A percentile compares a stretch with the other conserved stretches of the same genome.
phyloP scores from a whole-genome alignment of 2,329 filamentous ascomycete species.

The Tolypocladium ovalisporum region DNA sequence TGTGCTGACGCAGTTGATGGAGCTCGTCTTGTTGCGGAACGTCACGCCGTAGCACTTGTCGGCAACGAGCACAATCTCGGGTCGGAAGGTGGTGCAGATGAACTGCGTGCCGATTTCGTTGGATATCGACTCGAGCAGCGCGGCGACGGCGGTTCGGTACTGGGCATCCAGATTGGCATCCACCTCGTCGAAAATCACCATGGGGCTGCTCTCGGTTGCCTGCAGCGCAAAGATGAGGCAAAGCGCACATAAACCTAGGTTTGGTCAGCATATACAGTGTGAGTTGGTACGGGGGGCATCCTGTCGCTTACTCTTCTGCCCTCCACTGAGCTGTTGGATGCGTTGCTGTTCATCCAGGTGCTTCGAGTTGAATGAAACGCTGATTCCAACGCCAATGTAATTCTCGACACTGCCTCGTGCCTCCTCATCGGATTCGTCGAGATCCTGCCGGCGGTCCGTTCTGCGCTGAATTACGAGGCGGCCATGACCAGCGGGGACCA shows the following conservation, averaged over 20 bases:
- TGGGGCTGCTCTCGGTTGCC: slow-evolving; percentile 90
- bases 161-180: slow-evolving; percentile 97
- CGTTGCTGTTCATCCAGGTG: slow-evolving; percentile 91
- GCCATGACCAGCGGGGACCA: slow-evolving; percentile 88
- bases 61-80: slow-evolving; percentile 89
- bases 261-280: slow-evolving; percentile 5
- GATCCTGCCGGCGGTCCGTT: slow-evolving; percentile 57
- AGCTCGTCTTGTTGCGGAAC: slow-evolving; percentile 88
- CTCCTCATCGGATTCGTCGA: slow-evolving; percentile 55
- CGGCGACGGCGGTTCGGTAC: slow-evolving; percentile 90
- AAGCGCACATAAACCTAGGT: slow-evolving; percentile 77
- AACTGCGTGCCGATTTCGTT: slow-evolving; percentile 63
- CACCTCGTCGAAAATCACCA: slow-evolving; percentile 99
- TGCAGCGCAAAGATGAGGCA: slow-evolving; percentile 98
- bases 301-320: slow-evolving; percentile 74
- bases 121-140: slow-evolving; percentile 73
- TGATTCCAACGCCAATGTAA: slow-evolving; percentile 92
- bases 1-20: slow-evolving; percentile 77
- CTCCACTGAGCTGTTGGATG: slow-evolving; percentile 93
- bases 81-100: slow-evolving; percentile 97
- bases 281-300: neutral
- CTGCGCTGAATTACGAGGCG: slow-evolving; percentile 87
- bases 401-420: slow-evolving; percentile 73
- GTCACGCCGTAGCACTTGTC: slow-evolving; percentile 98
- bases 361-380: slow-evolving; percentile 97